A percentile compares a stretch with the other conserved stretches of the same genome.
phyloP scores from a whole-genome alignment of 1,284 basidiomycete species.

The Ceratobasidium sp. region DNA sequence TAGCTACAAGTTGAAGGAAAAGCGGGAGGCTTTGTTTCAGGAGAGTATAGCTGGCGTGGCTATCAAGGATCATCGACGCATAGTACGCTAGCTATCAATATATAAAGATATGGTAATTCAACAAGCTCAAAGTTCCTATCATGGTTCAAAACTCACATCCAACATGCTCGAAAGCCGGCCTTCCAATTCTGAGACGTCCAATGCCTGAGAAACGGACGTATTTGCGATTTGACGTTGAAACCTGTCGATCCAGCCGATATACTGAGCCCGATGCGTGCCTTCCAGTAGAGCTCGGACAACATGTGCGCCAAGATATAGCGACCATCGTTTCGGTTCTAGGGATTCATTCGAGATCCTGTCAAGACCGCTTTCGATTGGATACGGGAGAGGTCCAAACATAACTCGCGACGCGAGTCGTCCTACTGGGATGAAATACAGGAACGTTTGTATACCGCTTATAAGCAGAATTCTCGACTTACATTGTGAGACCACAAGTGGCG shows the following conservation, averaged over 20 bases:
- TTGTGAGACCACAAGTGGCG: not conserved
- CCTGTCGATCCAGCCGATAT: slow-evolving; percentile 22
- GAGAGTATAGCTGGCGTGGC: not conserved
- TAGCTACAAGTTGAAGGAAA: slow-evolving; percentile 12
- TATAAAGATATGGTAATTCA: too few species aligned
- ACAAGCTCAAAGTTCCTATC: too few species aligned
- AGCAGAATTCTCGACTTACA: not conserved
- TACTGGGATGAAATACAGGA: not conserved
- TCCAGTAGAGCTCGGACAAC: not conserved
- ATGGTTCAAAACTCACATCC: not conserved
- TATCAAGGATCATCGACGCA: slow-evolving; percentile 1
- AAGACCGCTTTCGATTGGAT: not conserved
- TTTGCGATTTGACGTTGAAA: slow-evolving; percentile 7
- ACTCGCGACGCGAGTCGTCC: slow-evolving; percentile 10
- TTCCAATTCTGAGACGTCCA: not conserved
- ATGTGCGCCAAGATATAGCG: slow-evolving; percentile 18
- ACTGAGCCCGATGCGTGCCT: not conserved
- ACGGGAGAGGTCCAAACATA: slow-evolving; percentile 9
- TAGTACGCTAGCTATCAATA: slow-evolving; percentile 7
- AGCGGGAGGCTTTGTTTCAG: slow-evolving; percentile 3
- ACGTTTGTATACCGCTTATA: not conserved
- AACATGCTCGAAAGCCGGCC: not conserved
- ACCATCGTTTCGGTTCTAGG: not conserved
- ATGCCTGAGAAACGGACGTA: not conserved
- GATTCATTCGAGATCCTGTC: not conserved